These are phyloP conservation scores for Paraphaeosphaeria minitans DNA, from an alignment of 2,329 filamentous ascomycete species.

Conservation along the genomic window DNA sequence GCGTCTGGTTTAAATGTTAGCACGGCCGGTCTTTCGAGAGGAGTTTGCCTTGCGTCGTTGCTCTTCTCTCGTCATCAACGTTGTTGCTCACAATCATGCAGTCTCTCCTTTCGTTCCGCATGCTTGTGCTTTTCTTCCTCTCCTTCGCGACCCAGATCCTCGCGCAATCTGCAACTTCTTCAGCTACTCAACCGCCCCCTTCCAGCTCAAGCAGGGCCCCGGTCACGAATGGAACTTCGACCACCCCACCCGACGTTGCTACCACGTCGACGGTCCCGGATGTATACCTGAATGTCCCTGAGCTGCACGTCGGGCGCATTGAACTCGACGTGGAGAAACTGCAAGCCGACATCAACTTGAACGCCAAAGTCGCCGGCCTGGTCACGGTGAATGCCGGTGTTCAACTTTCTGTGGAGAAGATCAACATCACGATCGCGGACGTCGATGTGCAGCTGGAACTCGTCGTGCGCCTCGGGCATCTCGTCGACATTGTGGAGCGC, in stretches of 20 bases:
- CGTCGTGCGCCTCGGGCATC: conserved; percentile 63
- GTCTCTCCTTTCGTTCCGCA: conserved; percentile 38
- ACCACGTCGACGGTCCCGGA: conserved; percentile 55
- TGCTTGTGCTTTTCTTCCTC: conserved; percentile 39
- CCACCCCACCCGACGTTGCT: conserved; percentile 29
- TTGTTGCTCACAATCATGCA: conserved; percentile 33
- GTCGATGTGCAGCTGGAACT: conserved; percentile 65
- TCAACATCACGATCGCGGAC: conserved; percentile 67
- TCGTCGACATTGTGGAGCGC: conserved; percentile 66
- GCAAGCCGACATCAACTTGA: conserved; percentile 64
- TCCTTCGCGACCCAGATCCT: conserved; percentile 32
- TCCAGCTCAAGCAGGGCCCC: conserved; percentile 30
- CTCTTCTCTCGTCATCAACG: conserved; percentile 14
- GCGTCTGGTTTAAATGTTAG: conserved; percentile 23
- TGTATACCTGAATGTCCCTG: conserved; percentile 62
- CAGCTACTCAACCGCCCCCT: conserved; percentile 34
- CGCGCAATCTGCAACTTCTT: conserved; percentile 34
- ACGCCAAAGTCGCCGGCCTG: conserved; percentile 63
- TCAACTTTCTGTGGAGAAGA: conserved; percentile 52
- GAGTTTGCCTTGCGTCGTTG: conserved; percentile 22
- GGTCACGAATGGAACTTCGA: conserved; percentile 28
- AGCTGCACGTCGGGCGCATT: conserved; percentile 63
- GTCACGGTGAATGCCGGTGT: conserved; percentile 60
- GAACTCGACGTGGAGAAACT: conserved; percentile 66
- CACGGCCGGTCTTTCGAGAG: conserved; percentile 19